A percentile compares a stretch with the other conserved stretches of the same genome.
Evolutionary conservation across 164 flowering plant species (phyloP).

Genomic region (Tetrastigma voinierianum): DNA sequence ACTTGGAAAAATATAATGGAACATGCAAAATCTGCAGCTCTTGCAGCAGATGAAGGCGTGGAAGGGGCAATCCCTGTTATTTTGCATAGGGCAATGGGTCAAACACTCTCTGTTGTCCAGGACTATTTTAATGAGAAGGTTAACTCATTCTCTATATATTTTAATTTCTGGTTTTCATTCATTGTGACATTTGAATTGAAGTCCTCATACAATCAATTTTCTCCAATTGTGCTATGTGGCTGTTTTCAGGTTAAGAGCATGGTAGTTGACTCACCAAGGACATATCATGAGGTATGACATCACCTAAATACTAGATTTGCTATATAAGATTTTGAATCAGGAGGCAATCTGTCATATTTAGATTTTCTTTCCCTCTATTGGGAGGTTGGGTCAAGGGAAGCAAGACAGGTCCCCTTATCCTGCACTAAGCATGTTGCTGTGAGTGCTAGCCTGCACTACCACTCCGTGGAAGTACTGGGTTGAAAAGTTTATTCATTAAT

Average conservation of each 20-base stretch:
- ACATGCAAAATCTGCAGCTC: constrained; percentile 87
- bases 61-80: constrained; percentile 84
- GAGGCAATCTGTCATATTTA: neutral
- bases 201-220: neutral
- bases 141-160: neutral
- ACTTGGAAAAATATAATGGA: constrained; percentile 86
- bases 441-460: neutral
- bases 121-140: constrained; percentile 92
- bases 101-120: constrained; percentile 89
- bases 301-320: neutral
- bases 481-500: neutral
- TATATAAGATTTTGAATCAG: neutral
- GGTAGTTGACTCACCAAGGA: constrained; percentile 90
- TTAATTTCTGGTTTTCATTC: neutral
- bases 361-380: neutral
- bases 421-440: neutral
- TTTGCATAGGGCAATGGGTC: constrained; percentile 89
- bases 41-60: constrained; percentile 96
- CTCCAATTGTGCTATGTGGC: neutral
- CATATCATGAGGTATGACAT: constrained; percentile 82
- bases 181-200: neutral
- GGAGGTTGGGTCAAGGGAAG: neutral
- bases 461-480: neutral
- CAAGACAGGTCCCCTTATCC: neutral
- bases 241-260: constrained; percentile 69